Base-by-base conservation (phyloP, 2,329 filamentous ascomycete species). In the Microsporum ferrugineum region DNA sequence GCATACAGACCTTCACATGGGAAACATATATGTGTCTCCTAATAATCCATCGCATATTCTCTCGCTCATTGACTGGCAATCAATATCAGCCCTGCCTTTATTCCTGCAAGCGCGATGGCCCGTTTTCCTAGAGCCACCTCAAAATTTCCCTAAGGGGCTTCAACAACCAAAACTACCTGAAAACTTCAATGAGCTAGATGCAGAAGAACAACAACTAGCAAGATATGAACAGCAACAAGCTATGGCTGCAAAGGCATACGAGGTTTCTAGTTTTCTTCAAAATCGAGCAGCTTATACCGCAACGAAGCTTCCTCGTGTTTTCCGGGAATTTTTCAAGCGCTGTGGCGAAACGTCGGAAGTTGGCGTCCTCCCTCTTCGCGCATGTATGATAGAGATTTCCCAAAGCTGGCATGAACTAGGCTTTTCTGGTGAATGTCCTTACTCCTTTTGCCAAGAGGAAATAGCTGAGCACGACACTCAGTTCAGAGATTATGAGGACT, bases 61-160 rank as follows among this genome's bases (percentile, higher is more conserved):
- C 63, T 64, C 47, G 69, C 59, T 78, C 4, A 77, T 78, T 61
- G 74, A 78, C 66, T 78, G 75, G 74, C 72, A 77, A 65, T 69
- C 70, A n/a, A 65, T 61, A 17, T 76, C 71, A 65, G 65, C 66
- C 17, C 68, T 53, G 0, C 70, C 66, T 41, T 62, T 70, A 29
- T 66, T 69, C 23, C 65, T 68, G 36, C 66, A 67, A 64, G 66
- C 65, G 0, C 65, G 63, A 45, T 60, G 58, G 58, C 57, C 38
- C 6, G 23, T 57, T 27, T 57, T 57, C 29, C n/a, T 57, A 23
- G 38, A 39, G 34, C 55, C 34, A 14, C 55, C 55, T 6, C 14
- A 57, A 41, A 39, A 41, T 17, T 57, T 39, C 17, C n/a, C 12
- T n/a, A 23, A 8, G 12, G 55, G 55, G 23, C 12, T 57, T 27